These are phyloP conservation scores for Venturia nashicola DNA, from an alignment of 2,329 filamentous ascomycete species.

Conservation along the genomic window DNA sequence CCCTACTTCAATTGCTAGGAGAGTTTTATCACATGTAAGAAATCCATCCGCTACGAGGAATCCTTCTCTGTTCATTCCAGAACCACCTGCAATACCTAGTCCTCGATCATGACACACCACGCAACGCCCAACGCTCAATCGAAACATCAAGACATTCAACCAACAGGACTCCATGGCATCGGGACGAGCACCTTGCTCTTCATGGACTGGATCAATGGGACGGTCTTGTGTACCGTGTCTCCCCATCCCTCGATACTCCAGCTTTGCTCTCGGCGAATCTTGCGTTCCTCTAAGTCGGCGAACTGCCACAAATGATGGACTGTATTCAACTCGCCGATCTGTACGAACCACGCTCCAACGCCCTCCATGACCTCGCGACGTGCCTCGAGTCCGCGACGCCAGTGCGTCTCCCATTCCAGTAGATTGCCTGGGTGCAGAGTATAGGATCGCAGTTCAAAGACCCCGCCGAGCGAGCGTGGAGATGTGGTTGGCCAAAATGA, in stretches of 20 bases:
- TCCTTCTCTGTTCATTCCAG: background rate
- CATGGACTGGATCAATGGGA: slow-evolving; percentile 93
- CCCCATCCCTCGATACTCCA: slow-evolving; percentile 95
- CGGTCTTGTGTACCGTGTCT: slow-evolving; percentile 95
- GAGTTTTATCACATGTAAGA: background rate
- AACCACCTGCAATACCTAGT: background rate
- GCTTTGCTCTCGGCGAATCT: slow-evolving; percentile 80
- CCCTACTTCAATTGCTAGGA: background rate
- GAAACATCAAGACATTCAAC: slow-evolving; percentile 34
- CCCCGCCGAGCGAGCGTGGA: slow-evolving; percentile 75
- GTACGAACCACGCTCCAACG: slow-evolving; percentile 95
- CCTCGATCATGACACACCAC: background rate
- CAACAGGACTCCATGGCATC: slow-evolving; percentile 92
- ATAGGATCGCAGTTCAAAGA: slow-evolving; percentile 95
- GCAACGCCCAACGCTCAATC: background rate
- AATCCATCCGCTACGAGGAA: background rate
- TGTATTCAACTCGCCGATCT: slow-evolving; percentile 94
- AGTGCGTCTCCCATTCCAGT: slow-evolving; percentile 97
- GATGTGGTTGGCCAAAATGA: slow-evolving; percentile 97
- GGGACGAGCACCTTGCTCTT: slow-evolving; percentile 86
- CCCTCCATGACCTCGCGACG: slow-evolving; percentile 97
- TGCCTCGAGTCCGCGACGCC: slow-evolving; percentile 82
- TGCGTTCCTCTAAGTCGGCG: slow-evolving; percentile 88
- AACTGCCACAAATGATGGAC: slow-evolving; percentile 99
- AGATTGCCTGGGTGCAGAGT: slow-evolving; percentile 91